Percentiles rank a stretch among this genome's conserved stretches.
phyloP scores from a whole-genome alignment of 768 basidiomycete species.

The Lentinus brumalis region DNA sequence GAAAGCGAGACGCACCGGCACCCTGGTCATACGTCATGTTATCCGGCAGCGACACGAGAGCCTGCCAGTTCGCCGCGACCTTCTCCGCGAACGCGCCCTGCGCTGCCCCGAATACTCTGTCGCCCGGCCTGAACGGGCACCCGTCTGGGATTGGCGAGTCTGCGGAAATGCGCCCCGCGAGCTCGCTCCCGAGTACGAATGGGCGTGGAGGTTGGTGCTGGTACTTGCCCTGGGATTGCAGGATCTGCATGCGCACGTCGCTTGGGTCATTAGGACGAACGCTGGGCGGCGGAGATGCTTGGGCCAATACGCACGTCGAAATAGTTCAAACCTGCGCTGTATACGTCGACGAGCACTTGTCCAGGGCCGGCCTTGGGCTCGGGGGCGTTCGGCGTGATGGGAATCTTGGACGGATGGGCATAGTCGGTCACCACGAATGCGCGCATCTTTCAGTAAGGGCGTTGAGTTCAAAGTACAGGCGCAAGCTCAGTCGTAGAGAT shows the following conservation, averaged over 20 bases:
- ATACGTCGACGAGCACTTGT: slow-evolving; percentile 54
- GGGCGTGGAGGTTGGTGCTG: slow-evolving; percentile 83
- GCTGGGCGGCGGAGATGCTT: too few species aligned
- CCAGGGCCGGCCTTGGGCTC: slow-evolving; percentile 40
- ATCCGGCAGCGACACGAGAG: slow-evolving; percentile 69
- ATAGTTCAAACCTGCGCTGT: slow-evolving; percentile 54
- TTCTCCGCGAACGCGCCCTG: slow-evolving; percentile 85
- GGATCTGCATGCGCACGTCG: slow-evolving; percentile 47
- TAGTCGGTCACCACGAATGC: slow-evolving; percentile 76
- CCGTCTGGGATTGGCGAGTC: slow-evolving; percentile 77
- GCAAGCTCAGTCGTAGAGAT: background rate
- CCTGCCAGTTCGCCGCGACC: slow-evolving; percentile 53
- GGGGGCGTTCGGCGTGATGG: slow-evolving; percentile 37
- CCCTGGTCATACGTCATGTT: slow-evolving; percentile 83
- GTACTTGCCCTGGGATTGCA: slow-evolving; percentile 90
- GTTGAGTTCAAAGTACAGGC: background rate
- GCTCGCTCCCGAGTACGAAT: slow-evolving; percentile 83
- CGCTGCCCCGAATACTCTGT: slow-evolving; percentile 82
- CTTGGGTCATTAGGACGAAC: too few species aligned
- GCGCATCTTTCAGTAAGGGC: slow-evolving; percentile 54
- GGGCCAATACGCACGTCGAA: slow-evolving; percentile 36
- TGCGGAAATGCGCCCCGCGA: slow-evolving; percentile 74
- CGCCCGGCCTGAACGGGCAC: slow-evolving; percentile 79
- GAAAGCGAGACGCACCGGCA: slow-evolving; percentile 53
- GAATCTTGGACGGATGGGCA: slow-evolving; percentile 47